phyloP scores from a whole-genome alignment of 2,329 filamentous ascomycete species.

The Lasiodiplodia hormozganensis region DNA sequence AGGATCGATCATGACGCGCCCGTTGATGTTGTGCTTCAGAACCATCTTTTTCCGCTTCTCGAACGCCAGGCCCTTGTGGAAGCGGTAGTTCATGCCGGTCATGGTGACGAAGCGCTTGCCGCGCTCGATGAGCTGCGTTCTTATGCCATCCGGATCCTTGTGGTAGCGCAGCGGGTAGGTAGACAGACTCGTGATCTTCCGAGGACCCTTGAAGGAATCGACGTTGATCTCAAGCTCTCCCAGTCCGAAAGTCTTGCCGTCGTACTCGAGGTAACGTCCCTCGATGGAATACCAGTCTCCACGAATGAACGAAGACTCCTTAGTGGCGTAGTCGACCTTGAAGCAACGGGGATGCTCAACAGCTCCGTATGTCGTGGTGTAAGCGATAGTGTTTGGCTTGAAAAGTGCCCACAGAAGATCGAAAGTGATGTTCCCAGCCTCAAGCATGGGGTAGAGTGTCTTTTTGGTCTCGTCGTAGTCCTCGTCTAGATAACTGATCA shows the following conservation, averaged over 20 bases:
- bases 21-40: constrained; percentile 83
- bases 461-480: constrained; percentile 83
- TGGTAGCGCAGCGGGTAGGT: constrained; percentile 84
- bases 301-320: constrained; percentile 71
- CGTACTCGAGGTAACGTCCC: constrained; percentile 82
- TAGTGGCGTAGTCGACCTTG: constrained; percentile 78
- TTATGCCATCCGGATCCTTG: constrained; percentile 70
- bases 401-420: constrained; percentile 88
- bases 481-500: constrained; percentile 78
- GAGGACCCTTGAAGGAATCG: constrained; percentile 76
- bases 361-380: constrained; percentile 76
- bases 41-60: constrained; percentile 79
- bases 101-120: constrained; percentile 84
- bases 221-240: constrained; percentile 75
- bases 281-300: constrained; percentile 80
- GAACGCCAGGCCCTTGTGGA: constrained; percentile 84
- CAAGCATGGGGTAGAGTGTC: constrained; percentile 79
- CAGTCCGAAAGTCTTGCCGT: constrained; percentile 84
- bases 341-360: constrained; percentile 80
- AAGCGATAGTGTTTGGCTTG: constrained; percentile 84
- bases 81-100: constrained; percentile 83
- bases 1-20: constrained; percentile 87
- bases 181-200: constrained; percentile 79
- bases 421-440: constrained; percentile 85
- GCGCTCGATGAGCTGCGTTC: constrained; percentile 73